Base-by-base conservation (phyloP, 768 basidiomycete species). In the Collybia sp. region DNA sequence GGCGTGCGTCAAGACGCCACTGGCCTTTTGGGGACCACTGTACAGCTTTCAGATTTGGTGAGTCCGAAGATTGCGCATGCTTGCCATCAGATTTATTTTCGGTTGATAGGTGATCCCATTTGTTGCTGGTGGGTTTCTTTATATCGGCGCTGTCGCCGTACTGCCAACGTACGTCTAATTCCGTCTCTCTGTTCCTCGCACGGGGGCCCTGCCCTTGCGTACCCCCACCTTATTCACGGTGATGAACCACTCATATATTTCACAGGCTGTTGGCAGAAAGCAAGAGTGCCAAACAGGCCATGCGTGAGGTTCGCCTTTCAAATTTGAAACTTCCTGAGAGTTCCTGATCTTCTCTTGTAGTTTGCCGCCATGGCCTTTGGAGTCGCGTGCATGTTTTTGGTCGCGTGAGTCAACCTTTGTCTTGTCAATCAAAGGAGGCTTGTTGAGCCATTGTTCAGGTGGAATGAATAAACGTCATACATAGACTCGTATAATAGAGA, bases 341-440 rank as follows among this genome's bases (percentile, higher is more conserved):
- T 46, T 39, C 45, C 42, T 35, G 30, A n/a, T 31, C 36, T 46
- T 36, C 32, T 40, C 51, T 63, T 53, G 50, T 64, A 94, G 91
- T 93, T 94, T 67, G 85, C 75, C 48, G 92, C 91, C 48, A 94
- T 95, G 92, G 80, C 80, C 40, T 78, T 95, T 63, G 92, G 92
- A 25, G 92, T 94, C 54, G 62, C 77, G 59, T 93, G 91, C 72
- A 95, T 95, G 92, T 85, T 91, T 63, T 63, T 88, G 60, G 89
- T 92, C 62, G 89, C 89, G 87, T 92, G 77, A 81, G 88, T 79
- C 53, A 42, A 42, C 25, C 58, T 42, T 51, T 34, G 3, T 40
- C 25, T 11, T 43, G n/a, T n/a, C 12, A 48, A 11, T 8, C 25
- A 25, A 15, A 30, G 9, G 12, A 12, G 18, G 33, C 19, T 47